phyloP scores from a whole-genome alignment of 1,139 yeast species.

The Nakaseomyces uthaithaninus region DNA sequence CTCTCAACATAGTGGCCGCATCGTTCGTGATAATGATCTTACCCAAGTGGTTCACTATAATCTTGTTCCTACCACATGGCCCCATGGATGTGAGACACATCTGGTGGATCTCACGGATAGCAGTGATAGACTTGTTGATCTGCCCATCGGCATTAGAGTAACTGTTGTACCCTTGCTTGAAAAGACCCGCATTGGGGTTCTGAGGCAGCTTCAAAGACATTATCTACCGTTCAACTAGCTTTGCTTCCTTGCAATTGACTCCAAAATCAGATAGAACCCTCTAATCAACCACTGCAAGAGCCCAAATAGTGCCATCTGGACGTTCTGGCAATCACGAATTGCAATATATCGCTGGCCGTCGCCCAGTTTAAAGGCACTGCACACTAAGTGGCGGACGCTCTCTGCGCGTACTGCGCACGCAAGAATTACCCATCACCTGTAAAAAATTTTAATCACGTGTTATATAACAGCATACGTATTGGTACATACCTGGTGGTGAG shows the following conservation, averaged over 20 bases:
- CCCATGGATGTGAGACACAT: slow-evolving; percentile 94
- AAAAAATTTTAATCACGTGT: too few species aligned
- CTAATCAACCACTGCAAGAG: too few species aligned
- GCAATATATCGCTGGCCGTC: too few species aligned
- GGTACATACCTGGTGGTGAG: too few species aligned
- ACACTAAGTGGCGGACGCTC: too few species aligned
- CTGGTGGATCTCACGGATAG: slow-evolving; percentile 85
- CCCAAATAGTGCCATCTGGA: too few species aligned
- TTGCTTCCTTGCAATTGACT: neutral
- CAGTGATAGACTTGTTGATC: slow-evolving; percentile 81
- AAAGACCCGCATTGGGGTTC: slow-evolving; percentile 88
- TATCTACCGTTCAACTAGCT: neutral
- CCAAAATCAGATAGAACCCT: neutral
- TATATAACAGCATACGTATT: too few species aligned
- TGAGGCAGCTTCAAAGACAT: slow-evolving; percentile 91
- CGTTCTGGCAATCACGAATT: too few species aligned
- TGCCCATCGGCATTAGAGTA: slow-evolving; percentile 92
- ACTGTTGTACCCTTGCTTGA: slow-evolving; percentile 93
- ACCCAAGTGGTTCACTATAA: slow-evolving; percentile 77
- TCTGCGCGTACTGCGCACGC: too few species aligned
- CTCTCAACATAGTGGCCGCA: slow-evolving; percentile 93
- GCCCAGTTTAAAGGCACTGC: too few species aligned
- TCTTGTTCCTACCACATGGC: slow-evolving; percentile 94
- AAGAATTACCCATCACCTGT: too few species aligned
- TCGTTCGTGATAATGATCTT: slow-evolving; percentile 88